Conservation (phyloP, 176 grass and related monocot species). For the Triticum urartu region DNA sequence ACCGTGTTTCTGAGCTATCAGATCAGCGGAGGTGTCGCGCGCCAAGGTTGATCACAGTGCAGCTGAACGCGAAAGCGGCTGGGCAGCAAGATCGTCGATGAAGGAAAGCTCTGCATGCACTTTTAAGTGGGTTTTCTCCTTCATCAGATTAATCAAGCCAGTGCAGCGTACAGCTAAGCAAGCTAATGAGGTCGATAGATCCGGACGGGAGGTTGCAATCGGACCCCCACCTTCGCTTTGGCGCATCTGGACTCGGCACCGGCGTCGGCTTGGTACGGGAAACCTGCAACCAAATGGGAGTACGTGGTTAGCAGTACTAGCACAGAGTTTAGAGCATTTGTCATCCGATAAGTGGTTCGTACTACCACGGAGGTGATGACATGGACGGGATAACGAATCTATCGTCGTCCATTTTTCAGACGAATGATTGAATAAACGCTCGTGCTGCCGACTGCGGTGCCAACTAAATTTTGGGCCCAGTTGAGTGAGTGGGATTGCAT, state of each 20-base stretch:
- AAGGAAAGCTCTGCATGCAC: background rate
- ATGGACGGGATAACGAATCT: background rate
- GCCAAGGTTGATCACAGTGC: background rate
- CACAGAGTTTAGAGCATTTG: background rate
- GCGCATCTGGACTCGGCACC: background rate
- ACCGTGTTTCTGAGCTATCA: background rate
- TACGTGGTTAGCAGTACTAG: too few relatives aligned
- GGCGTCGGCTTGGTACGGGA: background rate
- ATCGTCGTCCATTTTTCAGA: background rate
- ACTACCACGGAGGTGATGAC: too few relatives aligned
- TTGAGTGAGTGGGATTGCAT: background rate
- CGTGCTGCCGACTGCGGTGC: background rate
- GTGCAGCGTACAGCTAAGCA: too few relatives aligned
- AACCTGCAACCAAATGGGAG: background rate
- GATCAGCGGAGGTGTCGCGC: background rate
- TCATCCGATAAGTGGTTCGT: background rate
- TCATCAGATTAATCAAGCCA: too few relatives aligned
- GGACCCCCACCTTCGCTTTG: background rate
- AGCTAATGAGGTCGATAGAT: background rate
- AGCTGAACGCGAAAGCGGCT: constrained; percentile 1
- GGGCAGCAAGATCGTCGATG: background rate
- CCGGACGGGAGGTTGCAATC: constrained; percentile 12
- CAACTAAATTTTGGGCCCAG: background rate
- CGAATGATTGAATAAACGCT: background rate
- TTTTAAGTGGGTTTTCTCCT: background rate